phyloP scores from a whole-genome alignment of 306 rosid genomes.

The Prunus salicina region DNA sequence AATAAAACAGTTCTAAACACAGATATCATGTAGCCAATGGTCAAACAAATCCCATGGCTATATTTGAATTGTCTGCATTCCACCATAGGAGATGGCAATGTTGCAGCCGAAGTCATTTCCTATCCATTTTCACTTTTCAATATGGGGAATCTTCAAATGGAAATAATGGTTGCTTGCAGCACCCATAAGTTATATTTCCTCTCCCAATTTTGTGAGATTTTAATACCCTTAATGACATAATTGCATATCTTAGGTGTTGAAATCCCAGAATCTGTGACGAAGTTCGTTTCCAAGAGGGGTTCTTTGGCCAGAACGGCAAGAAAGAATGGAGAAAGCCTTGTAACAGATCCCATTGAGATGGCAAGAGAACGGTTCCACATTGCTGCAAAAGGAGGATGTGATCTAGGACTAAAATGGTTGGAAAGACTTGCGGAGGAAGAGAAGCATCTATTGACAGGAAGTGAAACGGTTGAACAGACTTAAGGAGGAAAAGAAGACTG shows the following conservation, averaged over 20 bases:
- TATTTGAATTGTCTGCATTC: background rate
- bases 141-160: background rate
- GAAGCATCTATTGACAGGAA: slow-evolving; percentile 30
- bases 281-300: slow-evolving; percentile 46
- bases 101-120: background rate
- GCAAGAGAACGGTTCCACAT: slow-evolving; percentile 76
- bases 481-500: background rate
- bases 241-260: slow-evolving; percentile 57
- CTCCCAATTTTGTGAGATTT: background rate
- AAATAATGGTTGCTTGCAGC: background rate
- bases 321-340: slow-evolving; percentile 36
- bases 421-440: slow-evolving; percentile 81
- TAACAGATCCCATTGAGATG: slow-evolving; percentile 61
- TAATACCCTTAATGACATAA: background rate
- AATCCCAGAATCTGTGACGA: slow-evolving; percentile 58
- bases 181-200: background rate
- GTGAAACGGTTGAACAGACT: background rate
- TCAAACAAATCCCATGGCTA: background rate
- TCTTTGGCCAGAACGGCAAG: slow-evolving; percentile 39
- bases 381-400: slow-evolving; percentile 82
- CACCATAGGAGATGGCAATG: background rate
- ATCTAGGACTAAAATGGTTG: slow-evolving; percentile 88
- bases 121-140: background rate
- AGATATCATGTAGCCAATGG: background rate
- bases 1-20: background rate